phyloP scores from a whole-genome alignment of 2,329 filamentous ascomycete genomes.

The Penicillium sp. region DNA sequence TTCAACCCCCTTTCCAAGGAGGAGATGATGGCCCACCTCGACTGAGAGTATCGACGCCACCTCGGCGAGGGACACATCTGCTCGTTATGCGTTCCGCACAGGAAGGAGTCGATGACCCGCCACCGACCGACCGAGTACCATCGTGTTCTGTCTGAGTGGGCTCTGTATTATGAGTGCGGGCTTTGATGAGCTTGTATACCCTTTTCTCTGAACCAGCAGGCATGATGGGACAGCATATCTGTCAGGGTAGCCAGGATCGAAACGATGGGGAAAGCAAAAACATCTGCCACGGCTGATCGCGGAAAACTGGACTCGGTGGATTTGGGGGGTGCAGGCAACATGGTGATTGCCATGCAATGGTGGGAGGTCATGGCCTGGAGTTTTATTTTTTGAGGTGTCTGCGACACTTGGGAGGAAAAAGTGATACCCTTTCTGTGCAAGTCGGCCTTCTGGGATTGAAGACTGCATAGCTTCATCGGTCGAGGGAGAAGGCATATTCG shows the following conservation, averaged over 20 bases:
- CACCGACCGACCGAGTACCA: slow-evolving; percentile 15
- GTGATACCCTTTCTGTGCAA: slow-evolving; percentile 45
- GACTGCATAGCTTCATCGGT: slow-evolving; percentile 39
- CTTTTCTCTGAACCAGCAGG: slow-evolving; percentile 10
- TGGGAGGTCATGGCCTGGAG: slow-evolving; percentile 37
- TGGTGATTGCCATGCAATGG: slow-evolving; percentile 33
- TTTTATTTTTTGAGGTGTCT: slow-evolving; percentile 38
- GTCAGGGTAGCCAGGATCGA: too few species aligned
- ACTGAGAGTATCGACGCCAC: slow-evolving; percentile 60
- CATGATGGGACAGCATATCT: slow-evolving; percentile 12
- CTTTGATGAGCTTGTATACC: slow-evolving; percentile 25
- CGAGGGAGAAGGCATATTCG: slow-evolving; percentile 30
- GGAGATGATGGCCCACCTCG: slow-evolving; percentile 96
- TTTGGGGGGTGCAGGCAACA: slow-evolving; percentile 9
- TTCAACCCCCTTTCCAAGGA: slow-evolving; percentile 87
- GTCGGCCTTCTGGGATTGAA: slow-evolving; percentile 40
- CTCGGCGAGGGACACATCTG: slow-evolving; percentile 40
- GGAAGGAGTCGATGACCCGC: slow-evolving; percentile 26
- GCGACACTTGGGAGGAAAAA: slow-evolving; percentile 43
- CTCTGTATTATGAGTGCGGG: slow-evolving; percentile 31
- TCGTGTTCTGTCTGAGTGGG: slow-evolving; percentile 22
- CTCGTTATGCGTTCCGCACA: slow-evolving; percentile 37
- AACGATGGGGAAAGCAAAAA: slow-evolving; percentile 2
- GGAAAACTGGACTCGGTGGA: slow-evolving; percentile 16
- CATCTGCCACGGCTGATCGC: slow-evolving; percentile 32